Evolutionary conservation across 1,284 basidiomycete genomes (phyloP).

Genomic region (Austroboletus niveus): DNA sequence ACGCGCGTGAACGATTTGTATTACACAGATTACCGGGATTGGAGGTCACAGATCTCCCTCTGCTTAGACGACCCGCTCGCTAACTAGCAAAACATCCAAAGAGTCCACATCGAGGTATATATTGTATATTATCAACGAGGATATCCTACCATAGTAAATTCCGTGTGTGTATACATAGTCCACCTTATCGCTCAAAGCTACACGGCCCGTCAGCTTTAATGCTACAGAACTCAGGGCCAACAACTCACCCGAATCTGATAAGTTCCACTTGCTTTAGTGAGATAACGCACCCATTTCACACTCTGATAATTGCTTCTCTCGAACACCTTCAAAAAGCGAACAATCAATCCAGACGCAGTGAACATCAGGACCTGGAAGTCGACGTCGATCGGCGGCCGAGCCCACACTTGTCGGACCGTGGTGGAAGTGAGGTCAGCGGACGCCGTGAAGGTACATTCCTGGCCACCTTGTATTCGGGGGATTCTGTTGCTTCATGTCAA

Average conservation of each 20-base stretch:
- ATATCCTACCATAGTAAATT: constrained; percentile 28
- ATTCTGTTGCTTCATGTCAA: constrained; percentile 55
- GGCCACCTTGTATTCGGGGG: constrained; percentile 87
- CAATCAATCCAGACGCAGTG: constrained; percentile 92
- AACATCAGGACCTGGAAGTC: constrained; percentile 99
- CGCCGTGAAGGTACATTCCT: constrained; percentile 85
- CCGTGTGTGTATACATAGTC: constrained; percentile 15
- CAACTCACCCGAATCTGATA: constrained; percentile 81
- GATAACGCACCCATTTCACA: constrained; percentile 90
- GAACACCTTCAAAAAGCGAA: constrained; percentile 97
- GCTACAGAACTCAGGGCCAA: not conserved
- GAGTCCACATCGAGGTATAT: constrained; percentile 17
- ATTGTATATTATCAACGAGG: constrained; percentile 26
- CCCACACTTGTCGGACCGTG: constrained; percentile 93
- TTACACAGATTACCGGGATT: constrained; percentile 22
- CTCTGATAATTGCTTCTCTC: constrained; percentile 94
- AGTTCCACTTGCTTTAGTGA: constrained; percentile 83
- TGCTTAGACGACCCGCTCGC: not conserved
- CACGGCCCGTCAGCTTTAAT: not conserved
- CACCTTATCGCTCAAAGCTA: constrained; percentile 23
- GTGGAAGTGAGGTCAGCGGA: constrained; percentile 84
- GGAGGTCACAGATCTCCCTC: constrained; percentile 16
- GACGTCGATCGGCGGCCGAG: constrained; percentile 94
- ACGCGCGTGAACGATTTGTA: constrained; percentile 5
- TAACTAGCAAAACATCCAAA: constrained; percentile 8